Conservation (phyloP, 2,329 filamentous ascomycete species). For the Leptodontidium sp. region DNA sequence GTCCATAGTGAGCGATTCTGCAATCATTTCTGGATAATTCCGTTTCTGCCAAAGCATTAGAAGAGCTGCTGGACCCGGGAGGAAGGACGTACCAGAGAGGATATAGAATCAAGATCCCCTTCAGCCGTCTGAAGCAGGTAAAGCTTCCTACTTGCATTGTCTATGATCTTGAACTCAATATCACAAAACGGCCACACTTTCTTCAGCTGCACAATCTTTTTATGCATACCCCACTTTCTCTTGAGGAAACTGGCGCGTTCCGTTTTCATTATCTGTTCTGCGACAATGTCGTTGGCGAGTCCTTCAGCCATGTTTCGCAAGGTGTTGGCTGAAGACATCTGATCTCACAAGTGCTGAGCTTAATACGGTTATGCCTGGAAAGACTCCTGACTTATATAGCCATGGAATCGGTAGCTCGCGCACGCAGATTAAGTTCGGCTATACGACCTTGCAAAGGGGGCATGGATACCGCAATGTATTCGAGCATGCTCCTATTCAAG, state of each 20-base stretch:
- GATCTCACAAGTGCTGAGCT: background rate
- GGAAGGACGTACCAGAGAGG: background rate
- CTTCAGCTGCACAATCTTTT: slow-evolving; percentile 6
- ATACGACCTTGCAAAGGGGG: no score
- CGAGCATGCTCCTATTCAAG: background rate
- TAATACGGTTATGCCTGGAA: background rate
- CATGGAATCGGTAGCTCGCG: background rate
- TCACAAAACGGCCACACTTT: slow-evolving; percentile 12
- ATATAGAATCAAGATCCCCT: slow-evolving; percentile 5
- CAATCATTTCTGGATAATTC: background rate
- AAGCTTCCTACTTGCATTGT: background rate
- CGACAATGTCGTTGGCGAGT: background rate
- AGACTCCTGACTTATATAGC: background rate
- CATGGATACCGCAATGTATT: no score
- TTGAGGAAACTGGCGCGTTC: slow-evolving; percentile 8
- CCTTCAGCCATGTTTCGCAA: background rate
- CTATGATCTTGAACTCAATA: no score
- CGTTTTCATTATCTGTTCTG: background rate
- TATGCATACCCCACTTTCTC: background rate
- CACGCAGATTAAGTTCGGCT: no score
- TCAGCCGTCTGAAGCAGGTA: background rate
- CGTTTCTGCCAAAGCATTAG: background rate
- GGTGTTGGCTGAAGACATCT: background rate
- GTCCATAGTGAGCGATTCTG: background rate
- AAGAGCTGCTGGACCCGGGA: background rate